phyloP scores from a whole-genome alignment of 176 grass and related monocot species.

The Oryza rufipogon region DNA sequence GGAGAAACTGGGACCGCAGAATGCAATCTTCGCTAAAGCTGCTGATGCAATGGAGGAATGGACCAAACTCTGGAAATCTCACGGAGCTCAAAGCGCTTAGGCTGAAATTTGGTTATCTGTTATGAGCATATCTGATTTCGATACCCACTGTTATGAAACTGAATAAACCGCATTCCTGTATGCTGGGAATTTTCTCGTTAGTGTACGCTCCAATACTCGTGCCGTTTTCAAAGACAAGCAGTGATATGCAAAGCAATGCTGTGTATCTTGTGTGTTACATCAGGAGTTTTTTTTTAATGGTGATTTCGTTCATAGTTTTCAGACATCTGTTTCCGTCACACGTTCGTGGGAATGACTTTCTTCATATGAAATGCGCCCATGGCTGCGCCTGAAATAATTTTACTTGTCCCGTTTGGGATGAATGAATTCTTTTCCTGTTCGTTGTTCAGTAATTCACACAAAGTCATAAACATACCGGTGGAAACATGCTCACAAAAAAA shows the following conservation, averaged over 20 bases:
- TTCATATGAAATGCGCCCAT: not conserved
- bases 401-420: too few species aligned
- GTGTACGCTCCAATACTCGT: conserved; percentile 4
- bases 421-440: not conserved
- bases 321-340: not conserved
- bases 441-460: not conserved
- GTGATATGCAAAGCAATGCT: not conserved
- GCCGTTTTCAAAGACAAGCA: not conserved
- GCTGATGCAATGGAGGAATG: conserved; percentile 87
- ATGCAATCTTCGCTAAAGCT: conserved; percentile 60
- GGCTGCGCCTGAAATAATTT: not conserved
- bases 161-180: conserved; percentile 43
- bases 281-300: not conserved
- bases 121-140: conserved; percentile 30
- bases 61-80: conserved; percentile 76
- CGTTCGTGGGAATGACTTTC: not conserved
- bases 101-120: not conserved
- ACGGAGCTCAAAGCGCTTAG: conserved; percentile 50
- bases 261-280: not conserved
- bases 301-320: not conserved
- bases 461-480: not conserved
- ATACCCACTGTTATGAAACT: conserved; percentile 21
- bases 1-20: conserved; percentile 61
- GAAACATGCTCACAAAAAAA: not conserved
- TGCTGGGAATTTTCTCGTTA: conserved; percentile 31